phyloP scores from a whole-genome alignment of 768 basidiomycete genomes.

The Heimioporus sp. region DNA sequence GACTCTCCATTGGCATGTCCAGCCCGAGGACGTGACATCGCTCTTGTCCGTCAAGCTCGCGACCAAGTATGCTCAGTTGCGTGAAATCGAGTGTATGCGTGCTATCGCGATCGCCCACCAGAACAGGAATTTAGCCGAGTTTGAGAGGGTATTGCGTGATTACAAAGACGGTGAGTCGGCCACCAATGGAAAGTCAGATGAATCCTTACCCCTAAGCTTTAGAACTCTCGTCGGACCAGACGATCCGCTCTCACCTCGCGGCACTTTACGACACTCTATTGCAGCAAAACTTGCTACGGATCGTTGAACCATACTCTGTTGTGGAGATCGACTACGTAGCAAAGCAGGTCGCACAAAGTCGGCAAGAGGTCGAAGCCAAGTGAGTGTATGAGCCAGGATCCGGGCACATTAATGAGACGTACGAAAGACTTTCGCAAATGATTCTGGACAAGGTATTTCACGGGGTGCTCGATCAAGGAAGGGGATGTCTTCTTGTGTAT shows the following conservation, averaged over 20 bases:
- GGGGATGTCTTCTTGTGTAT: slow-evolving; percentile 89
- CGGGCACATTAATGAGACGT: neutral
- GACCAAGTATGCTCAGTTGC: slow-evolving; percentile 78
- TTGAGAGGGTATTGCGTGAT: slow-evolving; percentile 83
- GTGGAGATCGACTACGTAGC: slow-evolving; percentile 93
- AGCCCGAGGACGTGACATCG: slow-evolving; percentile 93
- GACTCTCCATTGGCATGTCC: neutral
- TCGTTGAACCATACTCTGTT: slow-evolving; percentile 93
- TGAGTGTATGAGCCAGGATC: slow-evolving; percentile 34
- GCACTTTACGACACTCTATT: slow-evolving; percentile 94
- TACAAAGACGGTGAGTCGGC: slow-evolving; percentile 67
- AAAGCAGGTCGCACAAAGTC: slow-evolving; percentile 78
- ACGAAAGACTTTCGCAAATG: slow-evolving; percentile 87
- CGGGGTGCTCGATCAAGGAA: slow-evolving; percentile 95
- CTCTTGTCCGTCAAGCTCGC: slow-evolving; percentile 87
- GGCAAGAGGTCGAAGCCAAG: slow-evolving; percentile 91
- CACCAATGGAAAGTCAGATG: neutral
- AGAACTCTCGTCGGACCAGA: slow-evolving; percentile 95
- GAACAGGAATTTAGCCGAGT: slow-evolving; percentile 84
- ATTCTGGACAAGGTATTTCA: slow-evolving; percentile 93
- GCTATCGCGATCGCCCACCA: slow-evolving; percentile 94
- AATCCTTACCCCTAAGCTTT: neutral
- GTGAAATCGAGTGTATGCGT: slow-evolving; percentile 95
- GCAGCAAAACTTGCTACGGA: slow-evolving; percentile 91
- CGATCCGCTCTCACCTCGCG: slow-evolving; percentile 92